A percentile compares a stretch with the other conserved stretches of the same genome.
Evolutionary conservation across 768 basidiomycete species (phyloP).

Genomic region (Phylloporus scabripes): DNA sequence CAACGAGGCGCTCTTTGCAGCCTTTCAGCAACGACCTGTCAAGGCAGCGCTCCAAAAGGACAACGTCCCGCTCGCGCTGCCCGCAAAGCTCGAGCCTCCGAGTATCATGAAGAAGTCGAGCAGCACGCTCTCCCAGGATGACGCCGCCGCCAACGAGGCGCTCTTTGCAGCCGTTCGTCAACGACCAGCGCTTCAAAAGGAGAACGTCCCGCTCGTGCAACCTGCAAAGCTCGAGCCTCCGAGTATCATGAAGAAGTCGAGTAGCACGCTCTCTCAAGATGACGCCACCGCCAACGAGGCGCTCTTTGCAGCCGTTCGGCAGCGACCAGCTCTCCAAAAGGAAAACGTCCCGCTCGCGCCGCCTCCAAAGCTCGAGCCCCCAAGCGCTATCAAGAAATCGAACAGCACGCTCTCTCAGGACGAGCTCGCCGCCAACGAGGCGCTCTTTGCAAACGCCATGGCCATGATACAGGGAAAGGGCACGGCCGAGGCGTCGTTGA

Average conservation of each 20-base stretch:
- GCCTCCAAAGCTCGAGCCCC: slow-evolving; percentile 18
- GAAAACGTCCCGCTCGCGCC: slow-evolving; percentile 20
- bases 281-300: not conserved
- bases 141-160: slow-evolving; percentile 20
- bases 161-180: slow-evolving; percentile 20
- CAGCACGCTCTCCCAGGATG: slow-evolving; percentile 23
- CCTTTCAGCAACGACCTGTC: slow-evolving; percentile 10
- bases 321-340: slow-evolving; percentile 21
- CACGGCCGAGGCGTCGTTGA: slow-evolving; percentile 17
- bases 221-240: slow-evolving; percentile 21
- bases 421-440: not conserved
- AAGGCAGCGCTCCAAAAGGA: slow-evolving; percentile 20
- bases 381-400: slow-evolving; percentile 22
- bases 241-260: slow-evolving; percentile 21
- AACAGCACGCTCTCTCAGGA: slow-evolving; percentile 23
- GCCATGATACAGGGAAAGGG: slow-evolving; percentile 17
- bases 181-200: slow-evolving; percentile 20
- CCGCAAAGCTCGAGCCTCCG: slow-evolving; percentile 20
- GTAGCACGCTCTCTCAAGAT: slow-evolving; percentile 22
- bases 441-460: slow-evolving; percentile 5
- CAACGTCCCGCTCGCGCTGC: slow-evolving; percentile 11
- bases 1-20: slow-evolving; percentile 26
- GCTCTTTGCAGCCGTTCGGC: slow-evolving; percentile 1
- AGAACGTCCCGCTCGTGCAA: slow-evolving; percentile 10
- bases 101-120: slow-evolving; percentile 21